Percentiles rank a stretch among this genome's conserved stretches.
These are phyloP conservation scores for Beauveria scarabaeidicola DNA, from an alignment of 2,329 filamentous ascomycete species.

Conservation along the genomic window DNA sequence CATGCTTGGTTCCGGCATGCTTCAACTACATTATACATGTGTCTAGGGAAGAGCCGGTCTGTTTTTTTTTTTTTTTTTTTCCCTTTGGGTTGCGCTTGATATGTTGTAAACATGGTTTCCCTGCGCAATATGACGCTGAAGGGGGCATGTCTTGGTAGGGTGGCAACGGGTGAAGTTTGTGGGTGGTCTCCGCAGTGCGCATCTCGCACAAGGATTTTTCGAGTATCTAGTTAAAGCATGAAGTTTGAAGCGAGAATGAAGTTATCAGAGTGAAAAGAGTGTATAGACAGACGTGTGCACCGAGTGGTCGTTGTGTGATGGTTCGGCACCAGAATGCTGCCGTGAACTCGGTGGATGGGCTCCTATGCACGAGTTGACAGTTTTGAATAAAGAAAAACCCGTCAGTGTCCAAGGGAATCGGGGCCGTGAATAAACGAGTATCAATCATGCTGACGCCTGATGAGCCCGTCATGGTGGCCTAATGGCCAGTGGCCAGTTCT, in stretches of 20 bases:
- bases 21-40: background rate
- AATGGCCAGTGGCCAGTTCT: background rate
- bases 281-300: background rate
- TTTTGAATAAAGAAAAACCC: background rate
- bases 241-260: background rate
- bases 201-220: background rate
- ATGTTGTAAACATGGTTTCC: background rate
- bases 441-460: background rate
- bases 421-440: background rate
- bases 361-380: background rate
- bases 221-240: background rate
- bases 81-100: background rate
- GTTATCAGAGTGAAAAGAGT: background rate
- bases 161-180: background rate
- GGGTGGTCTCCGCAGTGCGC: background rate
- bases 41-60: background rate
- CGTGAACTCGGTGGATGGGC: background rate
- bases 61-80: background rate
- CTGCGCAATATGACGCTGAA: background rate
- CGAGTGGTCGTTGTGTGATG: background rate
- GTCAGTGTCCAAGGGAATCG: background rate
- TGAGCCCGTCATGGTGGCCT: constrained; percentile 1
- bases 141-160: background rate
- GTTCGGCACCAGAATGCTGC: background rate
- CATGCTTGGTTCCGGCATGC: background rate